Percentiles rank a stretch among this genome's conserved stretches.
Evolutionary conservation across 2,329 filamentous ascomycete species (phyloP).

Genomic region (Teratosphaeria viscida): DNA sequence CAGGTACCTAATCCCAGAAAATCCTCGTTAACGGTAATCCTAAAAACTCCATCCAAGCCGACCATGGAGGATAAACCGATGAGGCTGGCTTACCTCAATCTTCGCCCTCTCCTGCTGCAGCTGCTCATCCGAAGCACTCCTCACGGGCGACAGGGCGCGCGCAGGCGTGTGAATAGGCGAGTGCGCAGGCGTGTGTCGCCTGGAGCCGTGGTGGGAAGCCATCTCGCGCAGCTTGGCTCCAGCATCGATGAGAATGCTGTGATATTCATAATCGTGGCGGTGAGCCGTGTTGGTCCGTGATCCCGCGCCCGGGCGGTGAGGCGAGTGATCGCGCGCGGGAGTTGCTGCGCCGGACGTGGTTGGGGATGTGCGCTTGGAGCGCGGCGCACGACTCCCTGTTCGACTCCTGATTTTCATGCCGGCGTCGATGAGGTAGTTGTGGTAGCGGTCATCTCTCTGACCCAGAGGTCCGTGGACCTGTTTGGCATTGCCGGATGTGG

Average conservation of each 20-base stretch:
- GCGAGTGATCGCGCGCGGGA: background rate
- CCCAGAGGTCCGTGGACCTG: background rate
- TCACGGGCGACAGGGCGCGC: background rate
- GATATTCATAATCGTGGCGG: background rate
- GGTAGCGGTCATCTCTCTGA: background rate
- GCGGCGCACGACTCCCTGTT: background rate
- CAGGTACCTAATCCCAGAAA: background rate
- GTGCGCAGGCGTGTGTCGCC: background rate
- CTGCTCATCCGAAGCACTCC: background rate
- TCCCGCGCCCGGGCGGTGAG: background rate
- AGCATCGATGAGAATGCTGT: background rate
- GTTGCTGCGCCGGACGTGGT: background rate
- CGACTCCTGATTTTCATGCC: background rate
- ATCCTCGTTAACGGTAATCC: background rate
- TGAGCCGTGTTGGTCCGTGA: background rate
- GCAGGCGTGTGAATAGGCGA: background rate
- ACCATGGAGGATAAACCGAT: slow-evolving; percentile 3
- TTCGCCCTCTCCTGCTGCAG: background rate
- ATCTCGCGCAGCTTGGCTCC: background rate
- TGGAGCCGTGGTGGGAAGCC: background rate
- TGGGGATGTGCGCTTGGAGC: background rate
- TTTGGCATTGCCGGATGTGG: background rate
- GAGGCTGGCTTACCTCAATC: background rate
- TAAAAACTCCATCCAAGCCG: slow-evolving; percentile 8
- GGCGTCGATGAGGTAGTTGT: background rate